Base-by-base conservation (phyloP, 441 rosid genomes). In the Caryocar brasiliense region DNA sequence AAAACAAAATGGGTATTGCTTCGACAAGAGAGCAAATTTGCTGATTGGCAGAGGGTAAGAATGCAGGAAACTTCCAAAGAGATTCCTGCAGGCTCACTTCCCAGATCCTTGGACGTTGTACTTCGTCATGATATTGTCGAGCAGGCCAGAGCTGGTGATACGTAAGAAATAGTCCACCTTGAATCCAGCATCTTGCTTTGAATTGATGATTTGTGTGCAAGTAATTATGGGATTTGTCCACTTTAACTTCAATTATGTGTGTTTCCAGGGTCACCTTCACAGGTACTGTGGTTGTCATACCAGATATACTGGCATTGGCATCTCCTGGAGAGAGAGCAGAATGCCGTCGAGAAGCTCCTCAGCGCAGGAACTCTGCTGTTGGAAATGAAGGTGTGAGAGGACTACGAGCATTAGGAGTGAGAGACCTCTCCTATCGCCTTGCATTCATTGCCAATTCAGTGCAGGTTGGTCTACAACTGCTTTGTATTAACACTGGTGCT, bases 11-110 rank as follows among this genome's bases (percentile, higher is more conserved):
- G 98, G 93, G 96, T 83, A 17, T 49, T 91, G 62, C 96, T 91
- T 59, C 71, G 95, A 53, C 96, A 87, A 57, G 98, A 91, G 64
- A 87, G 98, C 54, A 91, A 83, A 65, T 91, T 91, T 64, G 83
- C 96, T 7, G 98, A 91, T 64, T 91, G 98, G 98, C 98, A 91
- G 70, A 85, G 98, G 70, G 96, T 83, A 43, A 76, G 98, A 61
- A 74, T 91, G 96, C 98, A 91, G 71, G 98, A 91, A 80, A 82
- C 93, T 42, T 87, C 98, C 8, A 78, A 82, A 64, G 98, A 91
- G 79, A 87, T 91, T 54, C 98, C 98, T 54, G 93, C 96, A 1
- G 95, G 98, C 3, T 91, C 96, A 35, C 87, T 91, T 67, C 98
- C 96, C 11, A 68, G 98, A 45, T 91, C 96, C n/a, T 62, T 91